Conservation (phyloP, 306 rosid genomes). For the Dalbergia oliveri region DNA sequence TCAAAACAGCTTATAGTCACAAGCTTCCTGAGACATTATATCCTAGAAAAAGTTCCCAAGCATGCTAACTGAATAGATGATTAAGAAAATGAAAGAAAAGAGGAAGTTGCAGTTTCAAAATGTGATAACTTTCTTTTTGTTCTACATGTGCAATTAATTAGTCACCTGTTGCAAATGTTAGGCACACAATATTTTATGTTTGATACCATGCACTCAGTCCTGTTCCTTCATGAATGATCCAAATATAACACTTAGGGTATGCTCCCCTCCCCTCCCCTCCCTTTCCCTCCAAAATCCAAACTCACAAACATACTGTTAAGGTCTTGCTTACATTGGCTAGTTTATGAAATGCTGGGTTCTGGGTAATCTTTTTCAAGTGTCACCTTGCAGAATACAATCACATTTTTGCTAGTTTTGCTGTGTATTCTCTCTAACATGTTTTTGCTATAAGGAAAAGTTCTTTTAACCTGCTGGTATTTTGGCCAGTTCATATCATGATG, state of each 20-base stretch:
- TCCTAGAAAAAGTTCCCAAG: no score
- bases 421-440: neutral
- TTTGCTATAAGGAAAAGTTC: slow-evolving; percentile 1
- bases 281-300: no score
- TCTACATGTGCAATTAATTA: slow-evolving; percentile 4
- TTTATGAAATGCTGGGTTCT: slow-evolving; percentile 18
- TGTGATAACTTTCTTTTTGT: slow-evolving; percentile 9
- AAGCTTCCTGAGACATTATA: no score
- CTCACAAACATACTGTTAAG: no score
- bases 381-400: slow-evolving; percentile 3
- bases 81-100: slow-evolving; percentile 8
- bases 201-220: neutral
- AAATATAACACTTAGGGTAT: neutral
- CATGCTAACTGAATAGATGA: neutral
- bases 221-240: slow-evolving; percentile 17
- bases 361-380: neutral
- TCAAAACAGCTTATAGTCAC: no score
- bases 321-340: slow-evolving; percentile 25
- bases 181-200: neutral
- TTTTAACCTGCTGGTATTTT: slow-evolving; percentile 3
- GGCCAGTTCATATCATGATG: slow-evolving; percentile 11
- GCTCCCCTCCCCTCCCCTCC: no score
- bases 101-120: slow-evolving; percentile 13
- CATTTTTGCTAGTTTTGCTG: neutral
- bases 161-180: slow-evolving; percentile 14